phyloP scores from a whole-genome alignment of 2,329 filamentous ascomycete genomes.

The Fonsecaea pugnacius region DNA sequence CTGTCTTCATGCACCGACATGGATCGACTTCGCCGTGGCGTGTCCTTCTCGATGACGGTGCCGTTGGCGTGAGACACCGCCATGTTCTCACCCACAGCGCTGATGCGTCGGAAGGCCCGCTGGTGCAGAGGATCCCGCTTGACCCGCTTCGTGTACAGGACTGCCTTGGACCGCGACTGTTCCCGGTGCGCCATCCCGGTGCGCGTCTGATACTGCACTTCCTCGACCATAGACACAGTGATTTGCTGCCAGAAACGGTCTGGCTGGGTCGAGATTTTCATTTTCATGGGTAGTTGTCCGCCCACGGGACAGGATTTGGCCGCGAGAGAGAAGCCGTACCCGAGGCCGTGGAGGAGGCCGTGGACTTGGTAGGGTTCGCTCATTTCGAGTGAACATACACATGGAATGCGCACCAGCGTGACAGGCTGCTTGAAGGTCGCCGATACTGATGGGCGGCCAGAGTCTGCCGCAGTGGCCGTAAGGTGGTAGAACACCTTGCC shows the following conservation, averaged over 20 bases:
- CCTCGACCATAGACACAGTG: constrained; percentile 18
- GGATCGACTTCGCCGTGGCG: constrained; percentile 11
- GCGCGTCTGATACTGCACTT: constrained; percentile 15
- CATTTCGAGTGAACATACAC: constrained; percentile 16
- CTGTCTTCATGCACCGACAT: constrained; percentile 8
- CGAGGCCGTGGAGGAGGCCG: constrained; percentile 10
- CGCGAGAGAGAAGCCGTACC: constrained; percentile 9
- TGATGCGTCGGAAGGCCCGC: constrained; percentile 12
- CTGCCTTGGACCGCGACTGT: constrained; percentile 15
- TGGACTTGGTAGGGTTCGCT: constrained; percentile 15
- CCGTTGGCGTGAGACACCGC: constrained; percentile 10
- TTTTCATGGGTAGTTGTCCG: constrained; percentile 12
- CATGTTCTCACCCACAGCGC: constrained; percentile 20
- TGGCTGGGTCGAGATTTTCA: constrained; percentile 8
- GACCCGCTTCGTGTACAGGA: constrained; percentile 16
- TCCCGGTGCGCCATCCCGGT: constrained; percentile 7
- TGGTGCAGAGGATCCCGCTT: constrained; percentile 19
- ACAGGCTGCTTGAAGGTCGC: constrained; percentile 8
- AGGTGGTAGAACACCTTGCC: constrained; percentile 17
- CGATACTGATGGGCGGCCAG: background rate
- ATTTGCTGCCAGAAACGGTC: constrained; percentile 20
- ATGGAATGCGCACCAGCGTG: constrained; percentile 11
- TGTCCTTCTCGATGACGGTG: constrained; percentile 12
- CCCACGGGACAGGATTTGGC: constrained; percentile 18
- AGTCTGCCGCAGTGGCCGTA: background rate